A percentile compares a stretch with the other conserved stretches of the same genome.
Conservation (phyloP, 148 eudicot species). For the Rhododendron simsii region DNA sequence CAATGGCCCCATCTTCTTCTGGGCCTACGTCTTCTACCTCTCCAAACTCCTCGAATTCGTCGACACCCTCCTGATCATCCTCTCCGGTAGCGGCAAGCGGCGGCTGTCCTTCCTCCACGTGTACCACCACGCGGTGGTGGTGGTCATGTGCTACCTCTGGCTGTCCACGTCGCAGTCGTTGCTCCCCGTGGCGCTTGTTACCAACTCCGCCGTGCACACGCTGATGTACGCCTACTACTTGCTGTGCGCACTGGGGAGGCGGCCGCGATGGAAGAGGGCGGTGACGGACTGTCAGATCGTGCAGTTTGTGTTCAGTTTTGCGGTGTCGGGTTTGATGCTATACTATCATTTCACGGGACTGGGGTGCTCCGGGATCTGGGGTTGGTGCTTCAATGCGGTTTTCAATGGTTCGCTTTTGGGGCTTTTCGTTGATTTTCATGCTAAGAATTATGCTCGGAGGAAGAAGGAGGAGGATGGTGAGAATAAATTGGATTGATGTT, state of each 20-base stretch:
- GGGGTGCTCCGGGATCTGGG: slow-evolving; percentile 65
- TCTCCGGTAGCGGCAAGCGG: slow-evolving; percentile 26
- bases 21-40: slow-evolving; percentile 81
- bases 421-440: slow-evolving; percentile 77
- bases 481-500: slow-evolving; percentile 15
- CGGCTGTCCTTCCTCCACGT: slow-evolving; percentile 89
- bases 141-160: slow-evolving; percentile 81
- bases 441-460: slow-evolving; percentile 49
- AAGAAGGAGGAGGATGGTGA: slow-evolving; percentile 15
- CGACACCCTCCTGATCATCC: slow-evolving; percentile 64
- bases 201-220: slow-evolving; percentile 68
- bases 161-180: slow-evolving; percentile 48
- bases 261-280: slow-evolving; percentile 82
- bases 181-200: slow-evolving; percentile 68
- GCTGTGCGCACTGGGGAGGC: slow-evolving; percentile 48
- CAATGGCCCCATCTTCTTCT: slow-evolving; percentile 72
- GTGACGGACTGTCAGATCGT: slow-evolving; percentile 86
- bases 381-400: slow-evolving; percentile 78
- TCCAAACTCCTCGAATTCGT: slow-evolving; percentile 74
- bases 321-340: slow-evolving; percentile 63
- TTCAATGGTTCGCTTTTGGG: slow-evolving; percentile 79
- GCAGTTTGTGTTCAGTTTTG: slow-evolving; percentile 80
- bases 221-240: slow-evolving; percentile 83
- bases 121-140: slow-evolving; percentile 81
- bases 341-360: slow-evolving; percentile 44